phyloP scores from a whole-genome alignment of 2,329 filamentous ascomycete species.

The Fusarium tjaetaba region DNA sequence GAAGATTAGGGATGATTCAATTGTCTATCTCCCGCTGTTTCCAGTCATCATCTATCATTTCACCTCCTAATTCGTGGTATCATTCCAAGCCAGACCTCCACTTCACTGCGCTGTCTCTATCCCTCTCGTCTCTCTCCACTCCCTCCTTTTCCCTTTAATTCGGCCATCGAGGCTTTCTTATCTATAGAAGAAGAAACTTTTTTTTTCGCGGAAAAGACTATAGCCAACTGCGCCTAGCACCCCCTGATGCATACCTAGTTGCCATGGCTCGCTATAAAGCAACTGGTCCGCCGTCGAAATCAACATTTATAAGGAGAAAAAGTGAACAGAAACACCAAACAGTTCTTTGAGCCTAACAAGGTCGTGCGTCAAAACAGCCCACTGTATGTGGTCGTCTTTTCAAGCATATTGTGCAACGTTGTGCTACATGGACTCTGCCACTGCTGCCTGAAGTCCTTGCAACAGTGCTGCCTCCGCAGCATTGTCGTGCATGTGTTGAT shows the following conservation, averaged over 20 bases:
- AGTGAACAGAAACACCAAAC: conserved; percentile 11
- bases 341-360: not conserved
- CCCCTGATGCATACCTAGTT: conserved; percentile 3
- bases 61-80: conserved; percentile 44
- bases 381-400: not conserved
- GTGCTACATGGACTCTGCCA: conserved; percentile 43
- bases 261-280: conserved; percentile 13
- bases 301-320: conserved; percentile 14
- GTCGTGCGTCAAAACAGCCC: not conserved
- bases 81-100: conserved; percentile 37
- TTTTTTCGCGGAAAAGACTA: not conserved
- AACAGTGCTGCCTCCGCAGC: conserved; percentile 49
- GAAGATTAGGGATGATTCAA: conserved; percentile 6
- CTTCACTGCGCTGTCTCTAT: not conserved
- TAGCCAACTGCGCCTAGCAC: conserved; percentile 7
- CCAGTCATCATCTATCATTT: conserved; percentile 18
- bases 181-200: conserved; percentile 23
- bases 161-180: conserved; percentile 34
- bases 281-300: conserved; percentile 17
- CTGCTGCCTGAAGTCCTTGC: conserved; percentile 49
- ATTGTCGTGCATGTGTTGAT: conserved; percentile 45
- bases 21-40: conserved; percentile 21
- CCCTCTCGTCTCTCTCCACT: not conserved
- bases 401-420: not conserved
- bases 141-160: conserved; percentile 2